A percentile compares a stretch with the other conserved stretches of the same genome.
phyloP scores from a whole-genome alignment of 345 rosid genomes.

The Syzygium aromaticum region DNA sequence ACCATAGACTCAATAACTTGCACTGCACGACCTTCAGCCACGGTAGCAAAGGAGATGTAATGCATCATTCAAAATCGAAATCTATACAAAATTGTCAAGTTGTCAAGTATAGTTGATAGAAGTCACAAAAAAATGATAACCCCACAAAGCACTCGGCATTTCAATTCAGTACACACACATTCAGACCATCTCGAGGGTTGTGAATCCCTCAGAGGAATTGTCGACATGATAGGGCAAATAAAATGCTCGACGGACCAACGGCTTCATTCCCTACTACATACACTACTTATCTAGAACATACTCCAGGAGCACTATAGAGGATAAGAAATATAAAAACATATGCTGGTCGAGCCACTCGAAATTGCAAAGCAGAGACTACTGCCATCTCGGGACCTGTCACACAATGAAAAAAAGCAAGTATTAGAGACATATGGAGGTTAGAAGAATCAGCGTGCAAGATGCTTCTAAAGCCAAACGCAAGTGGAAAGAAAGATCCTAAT shows the following conservation, averaged over 20 bases:
- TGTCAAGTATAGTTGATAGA: background rate
- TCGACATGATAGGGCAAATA: background rate
- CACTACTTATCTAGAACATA: background rate
- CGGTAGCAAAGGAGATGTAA: background rate
- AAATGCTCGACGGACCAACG: slow-evolving; percentile 10
- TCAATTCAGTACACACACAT: background rate
- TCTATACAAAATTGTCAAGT: background rate
- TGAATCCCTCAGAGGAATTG: background rate
- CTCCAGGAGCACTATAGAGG: background rate
- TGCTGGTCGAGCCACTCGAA: background rate
- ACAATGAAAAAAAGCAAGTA: background rate
- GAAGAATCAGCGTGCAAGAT: background rate
- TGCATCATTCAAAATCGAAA: background rate
- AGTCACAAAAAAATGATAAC: background rate
- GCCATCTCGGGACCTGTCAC: background rate
- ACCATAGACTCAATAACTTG: background rate
- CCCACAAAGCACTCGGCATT: background rate
- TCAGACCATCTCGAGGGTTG: background rate
- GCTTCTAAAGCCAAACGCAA: background rate
- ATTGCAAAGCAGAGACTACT: background rate
- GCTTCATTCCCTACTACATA: slow-evolving; percentile 11
- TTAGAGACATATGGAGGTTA: background rate
- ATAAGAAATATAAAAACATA: background rate
- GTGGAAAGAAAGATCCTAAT: background rate
- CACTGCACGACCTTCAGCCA: background rate